Conservation (phyloP, 2,329 filamentous ascomycete genomes). For the Cryphonectria nitschkei region DNA sequence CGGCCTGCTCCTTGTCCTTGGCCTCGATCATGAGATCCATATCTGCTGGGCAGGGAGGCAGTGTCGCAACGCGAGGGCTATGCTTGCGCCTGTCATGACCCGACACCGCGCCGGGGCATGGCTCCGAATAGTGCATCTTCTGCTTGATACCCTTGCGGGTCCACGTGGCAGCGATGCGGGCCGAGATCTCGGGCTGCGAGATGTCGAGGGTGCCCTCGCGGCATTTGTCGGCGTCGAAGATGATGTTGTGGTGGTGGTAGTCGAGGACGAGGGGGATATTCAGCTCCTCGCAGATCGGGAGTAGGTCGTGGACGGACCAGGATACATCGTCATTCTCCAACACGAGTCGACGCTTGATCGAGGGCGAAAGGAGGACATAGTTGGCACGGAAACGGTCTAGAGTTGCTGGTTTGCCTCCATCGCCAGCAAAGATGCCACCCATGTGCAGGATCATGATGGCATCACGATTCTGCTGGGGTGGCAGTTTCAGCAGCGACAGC, state of each 20-base stretch:
- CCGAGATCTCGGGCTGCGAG: slow-evolving; percentile 63
- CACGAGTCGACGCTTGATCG: slow-evolving; percentile 79
- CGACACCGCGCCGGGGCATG: slow-evolving; percentile 75
- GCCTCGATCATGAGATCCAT: slow-evolving; percentile 99
- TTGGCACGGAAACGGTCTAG: slow-evolving; percentile 78
- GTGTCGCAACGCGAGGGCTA: slow-evolving; percentile 73
- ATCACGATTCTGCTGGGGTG: slow-evolving; percentile 77
- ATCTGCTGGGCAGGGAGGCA: slow-evolving; percentile 79
- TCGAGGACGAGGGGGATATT: slow-evolving; percentile 92
- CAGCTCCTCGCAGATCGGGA: slow-evolving; percentile 91
- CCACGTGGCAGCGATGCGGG: slow-evolving; percentile 84
- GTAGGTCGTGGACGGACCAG: slow-evolving; percentile 88
- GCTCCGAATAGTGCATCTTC: slow-evolving; percentile 97
- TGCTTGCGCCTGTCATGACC: slow-evolving; percentile 82
- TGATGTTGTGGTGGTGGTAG: slow-evolving; percentile 94
- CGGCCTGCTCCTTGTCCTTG: slow-evolving; percentile 96
- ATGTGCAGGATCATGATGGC: slow-evolving; percentile 95
- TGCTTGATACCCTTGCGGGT: slow-evolving; percentile 80
- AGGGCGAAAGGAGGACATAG: slow-evolving; percentile 66
- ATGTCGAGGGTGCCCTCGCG: slow-evolving; percentile 88
- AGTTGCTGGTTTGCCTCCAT: slow-evolving; percentile 78
- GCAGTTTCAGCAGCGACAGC: slow-evolving; percentile 75
- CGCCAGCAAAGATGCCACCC: slow-evolving; percentile 71
- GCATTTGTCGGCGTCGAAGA: slow-evolving; percentile 73
- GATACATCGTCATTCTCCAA: slow-evolving; percentile 94